Conservation (phyloP, 1,139 yeast species). For the Candida albicans region DNA sequence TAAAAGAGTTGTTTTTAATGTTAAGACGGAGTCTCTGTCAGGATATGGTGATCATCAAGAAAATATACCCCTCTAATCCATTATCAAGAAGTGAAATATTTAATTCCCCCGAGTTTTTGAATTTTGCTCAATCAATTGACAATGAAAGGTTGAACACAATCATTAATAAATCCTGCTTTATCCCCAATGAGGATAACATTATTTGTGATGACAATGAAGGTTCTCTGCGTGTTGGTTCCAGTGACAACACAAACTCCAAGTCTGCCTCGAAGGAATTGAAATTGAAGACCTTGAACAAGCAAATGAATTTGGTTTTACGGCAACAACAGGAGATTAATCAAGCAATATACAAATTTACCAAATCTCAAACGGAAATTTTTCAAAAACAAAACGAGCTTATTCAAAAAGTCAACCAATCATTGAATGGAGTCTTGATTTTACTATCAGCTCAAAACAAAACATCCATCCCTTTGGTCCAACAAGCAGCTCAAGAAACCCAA, state of each 20-base stretch:
- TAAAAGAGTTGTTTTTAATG: slow-evolving; percentile 21
- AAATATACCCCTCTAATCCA: slow-evolving; percentile 27
- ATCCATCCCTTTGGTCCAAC: slow-evolving; percentile 19
- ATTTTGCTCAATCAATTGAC: slow-evolving; percentile 20
- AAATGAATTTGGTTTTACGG: slow-evolving; percentile 16
- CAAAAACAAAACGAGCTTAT: slow-evolving; percentile 22
- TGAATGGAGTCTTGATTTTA: slow-evolving; percentile 23
- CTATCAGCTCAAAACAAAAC: slow-evolving; percentile 19
- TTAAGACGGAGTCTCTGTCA: slow-evolving; percentile 31
- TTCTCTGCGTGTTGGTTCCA: slow-evolving; percentile 8
- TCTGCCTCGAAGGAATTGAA: slow-evolving; percentile 16
- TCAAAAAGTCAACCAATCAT: slow-evolving; percentile 20
- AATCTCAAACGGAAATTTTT: slow-evolving; percentile 21
- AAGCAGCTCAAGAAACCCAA: slow-evolving; percentile 20
- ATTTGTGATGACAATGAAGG: slow-evolving; percentile 10
- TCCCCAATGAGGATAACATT: slow-evolving; percentile 12
- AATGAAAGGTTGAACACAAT: slow-evolving; percentile 11
- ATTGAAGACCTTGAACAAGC: slow-evolving; percentile 17
- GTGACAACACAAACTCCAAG: slow-evolving; percentile 10
- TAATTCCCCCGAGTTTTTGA: slow-evolving; percentile 21
- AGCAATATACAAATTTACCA: slow-evolving; percentile 19
- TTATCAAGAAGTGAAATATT: slow-evolving; percentile 31
- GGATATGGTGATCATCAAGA: slow-evolving; percentile 33
- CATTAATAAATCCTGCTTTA: slow-evolving; percentile 12
- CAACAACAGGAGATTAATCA: slow-evolving; percentile 19